Percentiles rank a stretch among this genome's conserved stretches.
Conservation (phyloP, 139 green algal genomes). For the Haematococcus sp. region DNA sequence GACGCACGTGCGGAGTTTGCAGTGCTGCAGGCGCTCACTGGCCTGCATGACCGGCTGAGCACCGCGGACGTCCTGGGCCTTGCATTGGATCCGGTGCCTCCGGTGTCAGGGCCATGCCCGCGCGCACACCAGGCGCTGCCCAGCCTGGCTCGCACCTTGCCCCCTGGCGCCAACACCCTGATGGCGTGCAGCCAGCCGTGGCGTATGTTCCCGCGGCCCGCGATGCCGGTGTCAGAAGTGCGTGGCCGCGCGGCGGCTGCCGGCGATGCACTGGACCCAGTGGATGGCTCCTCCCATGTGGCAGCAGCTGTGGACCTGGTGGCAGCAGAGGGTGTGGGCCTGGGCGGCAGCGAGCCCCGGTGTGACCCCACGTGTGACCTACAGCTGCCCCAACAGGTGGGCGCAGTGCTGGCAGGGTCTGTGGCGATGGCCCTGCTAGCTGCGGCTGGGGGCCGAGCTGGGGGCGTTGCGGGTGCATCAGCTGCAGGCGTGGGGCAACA, state of each 20-base stretch:
- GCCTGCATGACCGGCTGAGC: not conserved
- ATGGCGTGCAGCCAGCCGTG: not conserved
- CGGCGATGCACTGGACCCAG: not conserved
- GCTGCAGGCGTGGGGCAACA: not conserved
- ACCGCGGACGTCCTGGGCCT: not conserved
- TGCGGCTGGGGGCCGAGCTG: too few relatives aligned
- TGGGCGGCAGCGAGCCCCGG: not conserved
- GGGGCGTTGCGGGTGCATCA: not conserved
- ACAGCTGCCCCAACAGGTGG: not conserved
- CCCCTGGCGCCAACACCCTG: not conserved
- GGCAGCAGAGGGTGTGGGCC: slow-evolving; percentile 1
- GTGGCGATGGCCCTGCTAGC: too few relatives aligned
- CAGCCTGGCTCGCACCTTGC: slow-evolving; percentile 1
- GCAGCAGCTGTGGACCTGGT: not conserved
- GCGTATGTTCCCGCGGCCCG: not conserved
- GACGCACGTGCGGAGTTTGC: not conserved
- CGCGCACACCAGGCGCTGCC: not conserved
- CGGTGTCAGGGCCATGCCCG: not conserved
- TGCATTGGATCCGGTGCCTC: not conserved
- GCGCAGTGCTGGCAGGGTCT: not conserved
- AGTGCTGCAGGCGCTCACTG: not conserved
- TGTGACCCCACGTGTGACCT: not conserved
- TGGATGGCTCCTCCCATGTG: not conserved
- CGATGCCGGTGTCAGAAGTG: too few relatives aligned
- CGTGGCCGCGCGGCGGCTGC: too few relatives aligned